Percentiles rank a stretch among this genome's conserved stretches.
Evolutionary conservation across 1,284 basidiomycete genomes (phyloP).

Genomic region (Coniophora puteana): DNA sequence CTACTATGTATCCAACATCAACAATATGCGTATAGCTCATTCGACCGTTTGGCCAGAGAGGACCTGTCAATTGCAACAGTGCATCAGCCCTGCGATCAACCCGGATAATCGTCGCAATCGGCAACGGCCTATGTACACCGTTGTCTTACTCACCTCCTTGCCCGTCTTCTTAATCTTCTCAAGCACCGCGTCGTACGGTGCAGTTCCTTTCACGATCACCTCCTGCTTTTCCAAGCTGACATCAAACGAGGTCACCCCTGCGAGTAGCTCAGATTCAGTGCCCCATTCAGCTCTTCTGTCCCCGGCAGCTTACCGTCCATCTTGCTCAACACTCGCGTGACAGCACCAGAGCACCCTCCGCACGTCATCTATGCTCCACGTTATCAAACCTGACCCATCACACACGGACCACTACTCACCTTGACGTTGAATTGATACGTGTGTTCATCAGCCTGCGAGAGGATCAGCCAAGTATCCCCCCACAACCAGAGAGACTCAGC

Average conservation of each 20-base stretch:
- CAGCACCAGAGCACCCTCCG: slow-evolving; percentile 76
- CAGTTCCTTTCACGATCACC: slow-evolving; percentile 64
- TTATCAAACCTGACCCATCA: no score
- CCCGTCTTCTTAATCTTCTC: slow-evolving; percentile 86
- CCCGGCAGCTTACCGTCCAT: slow-evolving; percentile 47
- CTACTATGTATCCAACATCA: no score
- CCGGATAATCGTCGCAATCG: no score
- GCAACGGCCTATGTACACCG: no score
- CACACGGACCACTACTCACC: slow-evolving; percentile 13
- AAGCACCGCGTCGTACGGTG: slow-evolving; percentile 63
- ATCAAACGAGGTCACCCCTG: slow-evolving; percentile 54
- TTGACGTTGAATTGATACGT: slow-evolving; percentile 28
- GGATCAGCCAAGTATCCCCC: background rate
- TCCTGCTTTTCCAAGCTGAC: slow-evolving; percentile 69
- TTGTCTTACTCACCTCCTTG: slow-evolving; percentile 54
- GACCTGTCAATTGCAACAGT: no score
- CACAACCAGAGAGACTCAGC: slow-evolving; percentile 3
- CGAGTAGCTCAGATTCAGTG: background rate
- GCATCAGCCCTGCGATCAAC: no score
- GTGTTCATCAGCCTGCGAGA: slow-evolving; percentile 8
- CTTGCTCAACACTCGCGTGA: slow-evolving; percentile 69
- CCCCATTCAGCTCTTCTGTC: background rate
- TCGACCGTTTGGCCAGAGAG: no score
- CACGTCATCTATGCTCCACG: slow-evolving; percentile 85
- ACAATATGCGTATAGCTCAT: no score